Conservation (phyloP, 2,329 filamentous ascomycete genomes). For the Colletotrichum aenigma region DNA sequence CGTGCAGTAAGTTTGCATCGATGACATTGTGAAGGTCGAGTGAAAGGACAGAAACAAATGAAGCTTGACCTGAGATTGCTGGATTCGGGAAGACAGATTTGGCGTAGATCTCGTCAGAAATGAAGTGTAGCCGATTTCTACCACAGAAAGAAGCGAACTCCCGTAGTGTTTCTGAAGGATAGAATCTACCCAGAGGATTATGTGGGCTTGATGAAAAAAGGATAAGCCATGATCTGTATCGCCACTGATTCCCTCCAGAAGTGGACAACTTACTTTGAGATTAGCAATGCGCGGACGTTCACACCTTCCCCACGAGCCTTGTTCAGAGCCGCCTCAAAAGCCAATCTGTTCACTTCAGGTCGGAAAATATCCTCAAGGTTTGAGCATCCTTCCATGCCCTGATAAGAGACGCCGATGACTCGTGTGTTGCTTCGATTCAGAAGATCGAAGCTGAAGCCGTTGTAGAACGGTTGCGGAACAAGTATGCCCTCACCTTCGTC, state of each 20-base stretch:
- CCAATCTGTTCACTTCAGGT: slow-evolving; percentile 14
- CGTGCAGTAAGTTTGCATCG: slow-evolving; percentile 42
- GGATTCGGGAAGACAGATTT: slow-evolving; percentile 44
- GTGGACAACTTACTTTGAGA: slow-evolving; percentile 13
- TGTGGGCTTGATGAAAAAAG: slow-evolving; percentile 26
- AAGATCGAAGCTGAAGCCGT: slow-evolving; percentile 28
- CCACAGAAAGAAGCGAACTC: slow-evolving; percentile 42
- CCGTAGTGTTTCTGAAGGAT: slow-evolving; percentile 27
- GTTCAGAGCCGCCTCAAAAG: slow-evolving; percentile 18
- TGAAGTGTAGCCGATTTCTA: slow-evolving; percentile 44
- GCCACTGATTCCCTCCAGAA: not conserved
- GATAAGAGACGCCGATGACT: slow-evolving; percentile 22
- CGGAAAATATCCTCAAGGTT: slow-evolving; percentile 25
- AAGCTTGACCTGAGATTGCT: slow-evolving; percentile 28
- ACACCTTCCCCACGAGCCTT: slow-evolving; percentile 13
- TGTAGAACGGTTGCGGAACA: slow-evolving; percentile 32
- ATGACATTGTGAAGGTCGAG: slow-evolving; percentile 35
- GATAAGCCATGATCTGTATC: not conserved
- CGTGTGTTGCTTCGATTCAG: slow-evolving; percentile 16
- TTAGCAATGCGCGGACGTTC: slow-evolving; percentile 4
- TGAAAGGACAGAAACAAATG: slow-evolving; percentile 40
- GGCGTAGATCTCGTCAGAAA: slow-evolving; percentile 54
- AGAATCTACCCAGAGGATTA: slow-evolving; percentile 35
- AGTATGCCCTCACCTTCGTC: slow-evolving; percentile 32
- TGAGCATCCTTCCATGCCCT: slow-evolving; percentile 17